phyloP scores from a whole-genome alignment of 2,329 filamentous ascomycete genomes.

The Sordariomycetes sp. region DNA sequence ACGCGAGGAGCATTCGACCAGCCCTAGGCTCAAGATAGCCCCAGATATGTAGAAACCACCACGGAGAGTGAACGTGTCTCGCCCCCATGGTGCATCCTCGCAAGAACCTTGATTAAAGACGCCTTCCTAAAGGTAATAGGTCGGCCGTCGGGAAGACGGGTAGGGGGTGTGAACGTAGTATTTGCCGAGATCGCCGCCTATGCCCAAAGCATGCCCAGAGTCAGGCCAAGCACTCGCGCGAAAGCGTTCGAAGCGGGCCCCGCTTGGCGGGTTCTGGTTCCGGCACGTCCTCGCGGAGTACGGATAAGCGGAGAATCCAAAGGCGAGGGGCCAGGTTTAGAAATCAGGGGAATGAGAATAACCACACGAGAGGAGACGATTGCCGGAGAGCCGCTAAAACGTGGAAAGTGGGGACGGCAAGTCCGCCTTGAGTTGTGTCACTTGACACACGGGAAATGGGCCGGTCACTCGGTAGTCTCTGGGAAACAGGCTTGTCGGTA shows the following conservation, averaged over 20 bases:
- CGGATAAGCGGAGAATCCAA: neutral
- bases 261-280: neutral
- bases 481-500: slow-evolving; percentile 5
- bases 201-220: neutral
- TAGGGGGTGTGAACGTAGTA: neutral
- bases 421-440: slow-evolving; percentile 1
- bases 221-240: neutral
- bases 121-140: neutral
- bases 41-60: neutral
- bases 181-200: neutral
- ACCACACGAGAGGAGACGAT: neutral
- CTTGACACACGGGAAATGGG: slow-evolving; percentile 1
- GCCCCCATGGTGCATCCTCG: neutral
- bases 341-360: neutral
- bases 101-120: neutral
- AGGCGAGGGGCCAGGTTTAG: neutral
- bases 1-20: neutral
- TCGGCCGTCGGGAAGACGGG: neutral
- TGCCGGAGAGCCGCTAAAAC: slow-evolving; percentile 5
- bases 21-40: neutral
- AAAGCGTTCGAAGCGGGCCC: neutral
- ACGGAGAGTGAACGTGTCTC: neutral
- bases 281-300: neutral
- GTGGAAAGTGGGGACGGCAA: slow-evolving; percentile 2
- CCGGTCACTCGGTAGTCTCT: slow-evolving; percentile 1